phyloP scores from a whole-genome alignment of 495 filamentous ascomycete genomes.

The Penicillium waksmanii region DNA sequence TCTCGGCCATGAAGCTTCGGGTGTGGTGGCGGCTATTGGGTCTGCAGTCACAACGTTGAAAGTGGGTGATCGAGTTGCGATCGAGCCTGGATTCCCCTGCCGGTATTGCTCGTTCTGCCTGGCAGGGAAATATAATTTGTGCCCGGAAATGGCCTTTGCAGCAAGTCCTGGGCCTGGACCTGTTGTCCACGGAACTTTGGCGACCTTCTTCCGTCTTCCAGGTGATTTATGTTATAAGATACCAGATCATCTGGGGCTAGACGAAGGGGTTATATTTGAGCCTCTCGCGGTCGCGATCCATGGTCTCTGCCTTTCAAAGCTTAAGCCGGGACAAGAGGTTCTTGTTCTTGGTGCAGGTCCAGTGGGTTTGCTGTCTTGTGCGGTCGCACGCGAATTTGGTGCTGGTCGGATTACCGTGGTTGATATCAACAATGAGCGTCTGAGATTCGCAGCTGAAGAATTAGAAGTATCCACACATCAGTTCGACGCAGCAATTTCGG shows the following conservation, averaged over 20 bases:
- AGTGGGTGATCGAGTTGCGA: background rate
- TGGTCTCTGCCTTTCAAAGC: background rate
- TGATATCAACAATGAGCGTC: slow-evolving; percentile 30
- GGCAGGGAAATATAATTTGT: background rate
- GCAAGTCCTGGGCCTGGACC: background rate
- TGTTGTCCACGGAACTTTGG: background rate
- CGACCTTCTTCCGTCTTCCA: background rate
- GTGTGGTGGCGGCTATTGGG: background rate
- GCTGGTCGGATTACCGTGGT: slow-evolving; percentile 42
- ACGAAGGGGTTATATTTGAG: background rate
- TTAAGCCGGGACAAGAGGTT: slow-evolving; percentile 6
- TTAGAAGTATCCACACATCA: background rate
- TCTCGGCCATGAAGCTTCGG: background rate
- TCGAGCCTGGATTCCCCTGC: slow-evolving; percentile 1
- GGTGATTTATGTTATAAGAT: background rate
- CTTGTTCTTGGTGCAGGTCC: slow-evolving; percentile 45
- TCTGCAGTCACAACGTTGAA: background rate
- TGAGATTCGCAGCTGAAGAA: background rate
- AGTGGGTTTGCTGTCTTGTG: slow-evolving; percentile 44
- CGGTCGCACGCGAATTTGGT: slow-evolving; percentile 42
- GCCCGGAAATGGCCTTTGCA: background rate
- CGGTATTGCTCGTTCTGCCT: background rate
- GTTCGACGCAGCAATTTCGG: background rate
- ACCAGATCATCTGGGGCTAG: background rate
- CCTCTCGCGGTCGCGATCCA: background rate